These are phyloP conservation scores for Fusarium graminum DNA, from an alignment of 2,329 filamentous ascomycete genomes.

Conservation along the genomic window DNA sequence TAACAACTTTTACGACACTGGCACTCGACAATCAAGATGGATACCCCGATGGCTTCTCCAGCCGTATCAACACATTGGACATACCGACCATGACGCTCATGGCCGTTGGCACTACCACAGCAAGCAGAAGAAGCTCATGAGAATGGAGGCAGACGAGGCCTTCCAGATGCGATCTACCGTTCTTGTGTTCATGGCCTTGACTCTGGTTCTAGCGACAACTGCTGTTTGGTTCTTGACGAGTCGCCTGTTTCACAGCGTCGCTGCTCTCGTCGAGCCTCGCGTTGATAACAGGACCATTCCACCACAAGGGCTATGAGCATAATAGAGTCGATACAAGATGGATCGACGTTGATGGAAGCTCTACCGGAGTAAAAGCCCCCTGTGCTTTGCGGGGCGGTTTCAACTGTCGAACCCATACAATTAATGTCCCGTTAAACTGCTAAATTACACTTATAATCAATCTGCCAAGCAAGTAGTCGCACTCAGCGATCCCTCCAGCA, in stretches of 20 bases:
- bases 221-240: constrained; percentile 35
- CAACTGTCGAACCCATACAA: constrained; percentile 4
- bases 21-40: constrained; percentile 49
- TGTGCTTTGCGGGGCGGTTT: constrained; percentile 15
- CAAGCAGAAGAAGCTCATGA: constrained; percentile 71
- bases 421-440: background rate
- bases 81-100: constrained; percentile 40
- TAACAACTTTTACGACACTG: constrained; percentile 53
- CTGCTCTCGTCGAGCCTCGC: constrained; percentile 22
- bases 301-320: constrained; percentile 13
- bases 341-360: background rate
- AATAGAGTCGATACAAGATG: constrained; percentile 4
- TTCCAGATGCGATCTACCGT: constrained; percentile 70
- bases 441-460: background rate
- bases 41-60: constrained; percentile 50
- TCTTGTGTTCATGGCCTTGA: constrained; percentile 62
- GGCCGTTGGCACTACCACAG: constrained; percentile 64
- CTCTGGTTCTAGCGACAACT: constrained; percentile 24
- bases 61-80: constrained; percentile 54
- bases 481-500: background rate
- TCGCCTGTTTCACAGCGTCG: constrained; percentile 32
- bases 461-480: background rate
- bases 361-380: constrained; percentile 2
- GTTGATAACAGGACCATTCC: constrained; percentile 22
- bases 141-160: constrained; percentile 72